A percentile compares a stretch with the other conserved stretches of the same genome.
Evolutionary conservation across 805 yeast genomes (phyloP).

Genomic region (Nakazawaea anatomiae): DNA sequence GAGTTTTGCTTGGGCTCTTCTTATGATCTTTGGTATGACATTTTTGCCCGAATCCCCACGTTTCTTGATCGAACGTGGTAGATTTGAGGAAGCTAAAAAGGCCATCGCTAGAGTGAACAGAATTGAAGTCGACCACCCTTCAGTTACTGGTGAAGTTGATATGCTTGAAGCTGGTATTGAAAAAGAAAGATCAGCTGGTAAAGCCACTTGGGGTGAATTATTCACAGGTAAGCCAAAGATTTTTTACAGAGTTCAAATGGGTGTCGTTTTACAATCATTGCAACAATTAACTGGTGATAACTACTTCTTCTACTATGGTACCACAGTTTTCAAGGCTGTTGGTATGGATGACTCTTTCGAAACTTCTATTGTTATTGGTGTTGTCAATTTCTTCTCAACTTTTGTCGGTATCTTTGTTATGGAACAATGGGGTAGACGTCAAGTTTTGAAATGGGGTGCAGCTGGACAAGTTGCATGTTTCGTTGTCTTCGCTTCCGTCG

Average conservation of each 20-base stretch:
- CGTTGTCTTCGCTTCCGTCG: slow-evolving; percentile 55
- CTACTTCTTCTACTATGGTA: slow-evolving; percentile 63
- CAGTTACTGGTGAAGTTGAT: slow-evolving; percentile 48
- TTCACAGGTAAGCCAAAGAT: slow-evolving; percentile 61
- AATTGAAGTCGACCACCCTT: slow-evolving; percentile 44
- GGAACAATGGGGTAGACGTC: slow-evolving; percentile 50
- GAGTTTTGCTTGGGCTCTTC: slow-evolving; percentile 46
- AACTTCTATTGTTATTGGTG: slow-evolving; percentile 55
- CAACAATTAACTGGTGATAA: slow-evolving; percentile 63
- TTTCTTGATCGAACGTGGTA: slow-evolving; percentile 46
- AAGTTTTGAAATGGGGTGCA: slow-evolving; percentile 43
- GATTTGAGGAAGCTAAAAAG: slow-evolving; percentile 45
- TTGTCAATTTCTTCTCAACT: slow-evolving; percentile 52
- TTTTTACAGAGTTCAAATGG: slow-evolving; percentile 47
- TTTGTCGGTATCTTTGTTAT: slow-evolving; percentile 46
- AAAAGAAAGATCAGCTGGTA: slow-evolving; percentile 56
- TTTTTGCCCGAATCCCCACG: slow-evolving; percentile 70
- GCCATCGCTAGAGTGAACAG: slow-evolving; percentile 58
- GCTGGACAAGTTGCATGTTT: slow-evolving; percentile 50
- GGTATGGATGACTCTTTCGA: slow-evolving; percentile 51
- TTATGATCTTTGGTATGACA: slow-evolving; percentile 44
- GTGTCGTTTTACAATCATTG: slow-evolving; percentile 52
- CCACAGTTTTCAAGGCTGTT: slow-evolving; percentile 53
- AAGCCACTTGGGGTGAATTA: slow-evolving; percentile 60
- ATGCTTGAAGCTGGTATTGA: slow-evolving; percentile 55